phyloP scores from a whole-genome alignment of 1,284 basidiomycete species.

The Peniophora sp. region DNA sequence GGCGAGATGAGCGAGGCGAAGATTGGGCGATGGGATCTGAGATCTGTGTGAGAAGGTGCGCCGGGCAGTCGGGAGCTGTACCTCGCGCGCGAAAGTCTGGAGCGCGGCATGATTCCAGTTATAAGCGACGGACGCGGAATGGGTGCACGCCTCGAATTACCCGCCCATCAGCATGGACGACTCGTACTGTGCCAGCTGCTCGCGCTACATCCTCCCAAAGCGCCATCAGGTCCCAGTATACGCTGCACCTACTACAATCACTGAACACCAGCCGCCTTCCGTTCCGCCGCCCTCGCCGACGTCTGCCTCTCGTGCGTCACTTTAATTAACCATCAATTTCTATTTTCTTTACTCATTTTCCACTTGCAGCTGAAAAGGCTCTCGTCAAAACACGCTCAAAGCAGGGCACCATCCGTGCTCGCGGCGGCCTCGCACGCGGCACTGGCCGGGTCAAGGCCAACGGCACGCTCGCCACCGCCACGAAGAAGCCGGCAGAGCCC shows the following conservation, averaged over 20 bases:
- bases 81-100: too few species aligned
- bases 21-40: too few species aligned
- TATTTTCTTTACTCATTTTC: not conserved
- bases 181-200: not conserved
- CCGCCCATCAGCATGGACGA: too few species aligned
- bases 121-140: too few species aligned
- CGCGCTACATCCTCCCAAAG: not conserved
- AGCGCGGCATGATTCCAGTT: too few species aligned
- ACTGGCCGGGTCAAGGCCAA: constrained; percentile 51
- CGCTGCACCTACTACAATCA: not conserved
- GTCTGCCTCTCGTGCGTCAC: not conserved
- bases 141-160: too few species aligned
- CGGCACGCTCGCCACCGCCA: constrained; percentile 39
- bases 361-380: not conserved
- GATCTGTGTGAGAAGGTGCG: too few species aligned
- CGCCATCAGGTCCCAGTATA: not conserved
- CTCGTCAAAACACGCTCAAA: constrained; percentile 8
- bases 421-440: constrained; percentile 49
- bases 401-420: constrained; percentile 34
- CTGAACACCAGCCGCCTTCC: not conserved
- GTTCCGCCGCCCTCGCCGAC: not conserved
- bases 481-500: constrained; percentile 16
- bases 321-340: not conserved
- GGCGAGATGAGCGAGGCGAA: too few species aligned
- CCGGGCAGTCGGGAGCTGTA: too few species aligned